phyloP scores from a whole-genome alignment of 2,329 filamentous ascomycete species.

The Xylariales sp. region DNA sequence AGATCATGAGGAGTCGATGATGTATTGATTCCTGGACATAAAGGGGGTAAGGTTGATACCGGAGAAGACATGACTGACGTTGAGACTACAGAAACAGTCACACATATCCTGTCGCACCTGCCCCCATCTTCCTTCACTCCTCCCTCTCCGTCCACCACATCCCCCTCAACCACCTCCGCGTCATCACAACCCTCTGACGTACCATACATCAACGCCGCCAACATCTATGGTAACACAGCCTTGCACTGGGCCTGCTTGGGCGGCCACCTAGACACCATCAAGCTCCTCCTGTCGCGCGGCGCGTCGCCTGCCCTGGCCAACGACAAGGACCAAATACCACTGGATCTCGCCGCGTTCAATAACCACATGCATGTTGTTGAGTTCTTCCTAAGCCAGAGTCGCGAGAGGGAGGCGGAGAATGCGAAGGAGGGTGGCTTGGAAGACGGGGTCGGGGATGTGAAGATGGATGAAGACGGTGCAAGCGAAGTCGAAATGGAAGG shows the following conservation, averaged over 20 bases:
- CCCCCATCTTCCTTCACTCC: constrained; percentile 20
- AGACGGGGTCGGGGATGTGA: constrained; percentile 27
- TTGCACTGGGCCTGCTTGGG: constrained; percentile 93
- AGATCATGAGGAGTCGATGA: too few relatives aligned
- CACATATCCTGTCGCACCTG: constrained; percentile 38
- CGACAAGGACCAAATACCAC: constrained; percentile 74
- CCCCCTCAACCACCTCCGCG: constrained; percentile 5
- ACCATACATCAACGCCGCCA: constrained; percentile 61
- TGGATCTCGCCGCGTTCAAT: constrained; percentile 69
- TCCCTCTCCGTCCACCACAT: constrained; percentile 12
- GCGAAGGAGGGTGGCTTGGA: constrained; percentile 37
- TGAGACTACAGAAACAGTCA: constrained; percentile 35
- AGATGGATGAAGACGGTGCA: constrained; percentile 16
- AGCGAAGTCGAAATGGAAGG: neutral
- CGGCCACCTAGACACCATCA: constrained; percentile 76
- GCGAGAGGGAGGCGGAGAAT: constrained; percentile 43
- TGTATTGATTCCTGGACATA: too few relatives aligned
- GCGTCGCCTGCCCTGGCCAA: constrained; percentile 78
- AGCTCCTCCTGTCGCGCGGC: constrained; percentile 69
- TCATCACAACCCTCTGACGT: constrained; percentile 21
- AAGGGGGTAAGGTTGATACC: too few relatives aligned
- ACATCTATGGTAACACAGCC: constrained; percentile 82
- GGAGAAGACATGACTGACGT: too few relatives aligned
- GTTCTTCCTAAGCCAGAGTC: constrained; percentile 49
- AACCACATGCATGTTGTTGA: constrained; percentile 63